These are phyloP conservation scores for Malus asiatica DNA, from an alignment of 306 rosid species.

Conservation along the genomic window DNA sequence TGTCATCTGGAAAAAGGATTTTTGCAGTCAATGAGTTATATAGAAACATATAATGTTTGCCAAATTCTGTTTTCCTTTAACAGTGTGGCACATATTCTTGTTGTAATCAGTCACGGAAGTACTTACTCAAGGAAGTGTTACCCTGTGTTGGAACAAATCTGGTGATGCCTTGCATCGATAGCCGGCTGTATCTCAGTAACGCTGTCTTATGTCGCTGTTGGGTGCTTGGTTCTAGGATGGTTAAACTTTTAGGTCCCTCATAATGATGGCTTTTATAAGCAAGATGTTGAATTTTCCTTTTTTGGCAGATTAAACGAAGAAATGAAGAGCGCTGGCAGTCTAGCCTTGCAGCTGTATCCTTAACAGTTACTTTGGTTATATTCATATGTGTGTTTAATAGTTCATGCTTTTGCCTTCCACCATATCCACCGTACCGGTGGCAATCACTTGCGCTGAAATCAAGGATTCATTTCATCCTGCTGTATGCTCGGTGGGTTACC, in stretches of 20 bases:
- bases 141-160: background rate
- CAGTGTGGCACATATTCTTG: background rate
- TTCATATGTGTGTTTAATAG: background rate
- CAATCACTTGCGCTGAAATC: background rate
- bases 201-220: background rate
- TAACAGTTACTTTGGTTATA: background rate
- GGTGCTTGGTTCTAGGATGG: background rate
- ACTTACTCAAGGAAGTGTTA: background rate
- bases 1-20: background rate
- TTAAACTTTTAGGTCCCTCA: background rate
- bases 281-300: background rate
- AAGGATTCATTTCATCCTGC: background rate
- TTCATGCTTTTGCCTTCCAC: background rate
- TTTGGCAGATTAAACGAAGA: slow-evolving; percentile 73
- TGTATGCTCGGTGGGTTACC: background rate
- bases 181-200: background rate
- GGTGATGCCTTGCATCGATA: background rate
- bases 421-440: background rate
- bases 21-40: background rate
- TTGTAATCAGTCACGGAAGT: background rate
- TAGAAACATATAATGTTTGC: background rate
- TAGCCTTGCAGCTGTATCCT: slow-evolving; percentile 81
- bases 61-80: background rate
- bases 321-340: slow-evolving; percentile 61
- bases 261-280: background rate